phyloP scores from a whole-genome alignment of 2,329 filamentous ascomycete genomes.

The Pyrenochaeta sp. region DNA sequence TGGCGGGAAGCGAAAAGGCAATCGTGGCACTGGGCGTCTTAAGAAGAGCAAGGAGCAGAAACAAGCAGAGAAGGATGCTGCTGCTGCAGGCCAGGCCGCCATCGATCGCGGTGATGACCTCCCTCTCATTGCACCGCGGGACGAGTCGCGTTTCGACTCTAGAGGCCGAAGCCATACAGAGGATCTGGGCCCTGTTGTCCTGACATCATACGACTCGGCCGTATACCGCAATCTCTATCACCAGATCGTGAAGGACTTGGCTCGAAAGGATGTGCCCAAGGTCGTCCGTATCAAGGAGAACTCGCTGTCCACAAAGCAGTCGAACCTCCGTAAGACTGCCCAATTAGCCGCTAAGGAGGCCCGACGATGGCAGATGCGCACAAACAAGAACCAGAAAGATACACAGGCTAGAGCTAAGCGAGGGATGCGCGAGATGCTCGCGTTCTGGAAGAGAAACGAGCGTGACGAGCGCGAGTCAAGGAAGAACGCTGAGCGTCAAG shows the following conservation, averaged over 20 bases:
- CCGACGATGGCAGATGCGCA: constrained; percentile 94
- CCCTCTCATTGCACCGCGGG: constrained; percentile 66
- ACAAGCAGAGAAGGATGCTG: constrained; percentile 75
- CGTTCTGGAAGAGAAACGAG: constrained; percentile 99
- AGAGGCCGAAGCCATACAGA: constrained; percentile 58
- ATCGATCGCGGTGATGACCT: constrained; percentile 80
- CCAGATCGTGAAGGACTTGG: constrained; percentile 95
- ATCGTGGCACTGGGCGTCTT: constrained; percentile 66
- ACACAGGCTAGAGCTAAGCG: constrained; percentile 96
- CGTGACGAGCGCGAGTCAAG: constrained; percentile 94
- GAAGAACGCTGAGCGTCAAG: constrained; percentile 92
- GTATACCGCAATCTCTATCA: constrained; percentile 97
- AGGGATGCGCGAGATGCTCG: constrained; percentile 99
- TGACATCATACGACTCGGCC: constrained; percentile 78
- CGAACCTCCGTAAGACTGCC: constrained; percentile 97
- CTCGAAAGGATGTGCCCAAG: constrained; percentile 92
- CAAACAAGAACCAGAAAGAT: constrained; percentile 98
- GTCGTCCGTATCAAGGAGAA: constrained; percentile 87
- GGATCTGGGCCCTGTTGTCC: constrained; percentile 52
- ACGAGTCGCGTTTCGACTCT: constrained; percentile 61
- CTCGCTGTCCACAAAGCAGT: constrained; percentile 84
- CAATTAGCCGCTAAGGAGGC: constrained; percentile 97
- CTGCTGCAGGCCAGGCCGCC: constrained; percentile 86
- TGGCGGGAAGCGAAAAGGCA: constrained; percentile 62
- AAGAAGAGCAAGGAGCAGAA: constrained; percentile 88